Conservation (phyloP, 768 basidiomycete species). For the Paxillus involutus region DNA sequence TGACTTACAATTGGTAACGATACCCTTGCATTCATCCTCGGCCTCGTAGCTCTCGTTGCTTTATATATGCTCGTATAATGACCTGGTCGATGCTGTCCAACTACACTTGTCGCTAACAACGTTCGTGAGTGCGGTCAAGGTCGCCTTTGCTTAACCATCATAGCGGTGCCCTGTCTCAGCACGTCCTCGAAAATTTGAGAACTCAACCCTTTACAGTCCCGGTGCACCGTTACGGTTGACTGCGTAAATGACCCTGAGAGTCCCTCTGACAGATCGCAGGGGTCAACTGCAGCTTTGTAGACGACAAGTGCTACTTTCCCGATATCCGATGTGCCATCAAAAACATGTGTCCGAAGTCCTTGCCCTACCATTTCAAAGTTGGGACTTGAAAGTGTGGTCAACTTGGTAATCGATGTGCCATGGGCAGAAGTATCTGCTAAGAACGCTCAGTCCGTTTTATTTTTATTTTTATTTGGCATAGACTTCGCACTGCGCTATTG, state of each 20-base stretch:
- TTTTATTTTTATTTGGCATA: no score
- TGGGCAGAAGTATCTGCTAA: no score
- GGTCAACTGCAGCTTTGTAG: background rate
- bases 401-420: no score
- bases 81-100: constrained; percentile 15
- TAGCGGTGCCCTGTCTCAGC: constrained; percentile 56
- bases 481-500: no score
- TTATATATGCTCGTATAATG: constrained; percentile 13
- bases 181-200: constrained; percentile 55
- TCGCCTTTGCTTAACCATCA: constrained; percentile 57
- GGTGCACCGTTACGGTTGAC: constrained; percentile 21
- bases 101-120: background rate
- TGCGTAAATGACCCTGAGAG: constrained; percentile 15
- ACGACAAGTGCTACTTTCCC: background rate
- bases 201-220: constrained; percentile 53
- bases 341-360: no score
- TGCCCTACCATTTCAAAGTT: no score
- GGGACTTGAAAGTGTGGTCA: no score
- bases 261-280: constrained; percentile 1
- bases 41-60: constrained; percentile 3
- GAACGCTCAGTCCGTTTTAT: no score
- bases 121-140: background rate
- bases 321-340: no score
- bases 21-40: background rate
- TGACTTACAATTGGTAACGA: background rate